Evolutionary conservation across 2,329 filamentous ascomycete genomes (phyloP), one percentile per base, ranked within the genome.

Genomic region (Aspergillus sp.): DNA sequence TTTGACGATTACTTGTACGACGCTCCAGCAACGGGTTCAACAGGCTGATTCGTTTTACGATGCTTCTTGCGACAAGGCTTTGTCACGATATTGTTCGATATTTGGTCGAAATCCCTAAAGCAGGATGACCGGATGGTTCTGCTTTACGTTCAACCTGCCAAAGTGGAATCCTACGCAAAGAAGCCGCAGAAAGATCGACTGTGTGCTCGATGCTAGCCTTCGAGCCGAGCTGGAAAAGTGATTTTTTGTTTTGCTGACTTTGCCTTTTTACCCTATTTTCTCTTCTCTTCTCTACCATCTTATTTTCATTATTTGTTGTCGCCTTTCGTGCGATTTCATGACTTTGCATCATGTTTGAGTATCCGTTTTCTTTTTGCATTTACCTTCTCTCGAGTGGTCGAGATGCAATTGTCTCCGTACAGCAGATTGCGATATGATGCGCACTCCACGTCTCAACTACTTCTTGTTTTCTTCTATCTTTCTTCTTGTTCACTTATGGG

Each of bases 11-110:
- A 47, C 65, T 68, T 49, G 66, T 75, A 53, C 73, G 73, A 59
- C 69, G 70, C 59, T 74, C 74, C 50, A 71, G 72, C 50, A 71
- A 71, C 53, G 85, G 85, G 43, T 71, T 86, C 61, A 75, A 74
- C 49, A 79, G 79, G 62, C 72, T 89, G 47, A 71, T 86, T 57
- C 77, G 78, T 42, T 88, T 83, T 87, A 87, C 64, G 76, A 77
- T 60, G 73, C 76, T 58, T 74, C 76, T 54, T 48, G 75, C 59
- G 69, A 69, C 50, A 72, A 69, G 53, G 59, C 71, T 10, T 76
- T 83, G 49, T 73, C 72, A 78, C 49, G 64, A 71, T 52, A 70
- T 85, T 44, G 76, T 78, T 42, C 64, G 62, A 45, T 76, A 84
- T 61, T 83, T 46, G 72, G 73, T 51, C 64, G 43, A 39, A 46